These are phyloP conservation scores for Mortierella sp. DNA, from an alignment of 371 early-diverging fungal species.

Conservation along the genomic window DNA sequence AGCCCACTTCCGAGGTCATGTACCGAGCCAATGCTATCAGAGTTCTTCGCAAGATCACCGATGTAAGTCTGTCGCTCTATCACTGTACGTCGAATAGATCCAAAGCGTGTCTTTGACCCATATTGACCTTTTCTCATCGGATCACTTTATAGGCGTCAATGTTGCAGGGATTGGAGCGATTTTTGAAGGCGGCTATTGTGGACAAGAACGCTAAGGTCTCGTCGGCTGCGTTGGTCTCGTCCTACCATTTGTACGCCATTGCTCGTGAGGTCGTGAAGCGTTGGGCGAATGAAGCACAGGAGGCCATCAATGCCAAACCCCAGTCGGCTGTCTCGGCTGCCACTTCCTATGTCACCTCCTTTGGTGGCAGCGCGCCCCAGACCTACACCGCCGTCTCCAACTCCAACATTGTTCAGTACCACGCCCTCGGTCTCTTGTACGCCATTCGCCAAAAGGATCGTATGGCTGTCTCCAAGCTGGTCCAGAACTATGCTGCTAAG, in stretches of 20 bases:
- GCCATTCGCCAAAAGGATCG: slow-evolving; percentile 96
- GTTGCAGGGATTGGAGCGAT: slow-evolving; percentile 96
- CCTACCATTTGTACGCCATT: slow-evolving; percentile 86
- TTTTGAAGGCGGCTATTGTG: slow-evolving; percentile 97
- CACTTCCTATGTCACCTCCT: slow-evolving; percentile 69
- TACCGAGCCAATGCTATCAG: slow-evolving; percentile 97
- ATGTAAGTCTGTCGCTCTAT: slow-evolving; percentile 68
- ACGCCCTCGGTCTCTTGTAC: slow-evolving; percentile 96
- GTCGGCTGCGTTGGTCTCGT: slow-evolving; percentile 94
- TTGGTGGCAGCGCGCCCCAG: slow-evolving; percentile 61
- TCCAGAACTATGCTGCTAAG: slow-evolving; percentile 86
- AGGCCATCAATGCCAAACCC: slow-evolving; percentile 80
- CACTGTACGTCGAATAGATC: not conserved
- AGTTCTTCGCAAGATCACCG: slow-evolving; percentile 95
- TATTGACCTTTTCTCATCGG: not conserved
- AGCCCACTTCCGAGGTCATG: slow-evolving; percentile 89
- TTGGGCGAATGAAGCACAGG: slow-evolving; percentile 66
- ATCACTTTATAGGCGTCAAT: slow-evolving; percentile 78
- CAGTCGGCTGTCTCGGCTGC: slow-evolving; percentile 63
- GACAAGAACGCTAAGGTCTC: slow-evolving; percentile 94
- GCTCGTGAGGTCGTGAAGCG: slow-evolving; percentile 68
- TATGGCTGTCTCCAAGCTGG: slow-evolving; percentile 97
- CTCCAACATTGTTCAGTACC: slow-evolving; percentile 93
- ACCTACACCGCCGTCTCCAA: slow-evolving; percentile 67
- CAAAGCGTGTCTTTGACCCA: no score